Conservation (phyloP, 1,284 basidiomycete species). For the Ustanciosporium gigantosporum region DNA sequence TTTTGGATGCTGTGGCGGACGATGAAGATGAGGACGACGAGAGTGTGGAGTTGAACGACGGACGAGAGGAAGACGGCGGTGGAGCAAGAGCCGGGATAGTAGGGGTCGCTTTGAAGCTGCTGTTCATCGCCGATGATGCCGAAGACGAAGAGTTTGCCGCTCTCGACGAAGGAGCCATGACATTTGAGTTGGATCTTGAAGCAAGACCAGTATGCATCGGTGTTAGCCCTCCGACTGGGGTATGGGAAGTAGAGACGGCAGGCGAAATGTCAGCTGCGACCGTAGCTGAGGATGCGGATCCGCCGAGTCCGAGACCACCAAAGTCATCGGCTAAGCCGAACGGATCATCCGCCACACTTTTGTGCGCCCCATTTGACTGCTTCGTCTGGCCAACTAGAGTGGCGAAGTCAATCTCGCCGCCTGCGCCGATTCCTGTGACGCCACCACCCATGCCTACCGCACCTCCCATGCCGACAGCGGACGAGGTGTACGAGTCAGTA, state of each 20-base stretch:
- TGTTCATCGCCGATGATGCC: not conserved
- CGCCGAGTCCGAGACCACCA: not conserved
- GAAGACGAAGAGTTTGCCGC: conserved; percentile 7
- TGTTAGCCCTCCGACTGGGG: conserved; percentile 17
- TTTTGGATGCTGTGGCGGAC: not conserved
- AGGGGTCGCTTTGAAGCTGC: not conserved
- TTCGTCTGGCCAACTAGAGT: conserved; percentile 51
- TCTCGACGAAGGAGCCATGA: not conserved
- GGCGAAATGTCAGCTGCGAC: conserved; percentile 28
- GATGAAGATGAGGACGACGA: not conserved
- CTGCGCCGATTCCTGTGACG: conserved; percentile 34
- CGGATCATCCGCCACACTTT: conserved; percentile 26
- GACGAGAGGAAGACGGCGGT: not conserved
- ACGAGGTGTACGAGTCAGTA: conserved; percentile 37
- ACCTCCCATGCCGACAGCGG: not conserved
- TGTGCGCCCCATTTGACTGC: conserved; percentile 7
- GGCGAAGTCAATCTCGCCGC: conserved; percentile 56
- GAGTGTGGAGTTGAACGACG: not conserved
- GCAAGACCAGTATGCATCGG: conserved; percentile 33
- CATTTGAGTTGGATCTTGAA: conserved; percentile 3
- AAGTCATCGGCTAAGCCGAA: conserved; percentile 36
- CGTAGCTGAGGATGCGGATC: not conserved
- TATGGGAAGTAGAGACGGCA: conserved; percentile 7
- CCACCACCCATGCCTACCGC: conserved; percentile 10
- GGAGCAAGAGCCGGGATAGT: not conserved